Base-by-base conservation (phyloP, 768 basidiomycete genomes). In the Psilocybe sp. region DNA sequence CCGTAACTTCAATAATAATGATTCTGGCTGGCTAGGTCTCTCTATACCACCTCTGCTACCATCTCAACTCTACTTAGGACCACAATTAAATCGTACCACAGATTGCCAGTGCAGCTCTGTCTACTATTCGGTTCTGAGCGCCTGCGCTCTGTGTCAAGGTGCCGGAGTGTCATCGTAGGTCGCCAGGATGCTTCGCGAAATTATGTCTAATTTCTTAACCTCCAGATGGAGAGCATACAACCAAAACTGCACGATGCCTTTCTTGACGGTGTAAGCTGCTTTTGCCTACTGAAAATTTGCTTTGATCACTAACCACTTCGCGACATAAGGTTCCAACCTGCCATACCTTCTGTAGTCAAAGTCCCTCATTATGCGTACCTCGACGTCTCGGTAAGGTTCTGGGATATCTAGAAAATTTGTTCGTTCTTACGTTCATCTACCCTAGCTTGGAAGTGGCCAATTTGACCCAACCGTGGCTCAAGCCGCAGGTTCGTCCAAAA, bases 351-450 rank as follows among this genome's bases (percentile, higher is more conserved):
- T 10, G 51, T 46, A 14, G 15, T 52, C 23, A 20, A 39, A 15
- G 46, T 52, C 16, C 51, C 51, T 7, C 41, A 28, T 20, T 57
- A 41, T 44, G 56, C 52, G 41, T 53, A 52, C 32, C 20, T 43
- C 31, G 34, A 44, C 31, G 20, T 41, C 40, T 47, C 52, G 18
- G 53, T 52, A 52, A 35, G n/a, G 31, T 15, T 20, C 18, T 40
- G 14, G 11, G 16, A 8, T 14, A 35, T 16, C 18, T 20, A 13
- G 18, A 14, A 16, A 16, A 28, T 36, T 5, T n/a, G 2, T 18
- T 14, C 18, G 23, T 28, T 10, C 37, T 38, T 18, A 18, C 18
- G n/a, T n/a, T n/a, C n/a, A n/a, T n/a, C 16, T 39, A 39, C 20
- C 5, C 36, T 45, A 44, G 50, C 44, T 5, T 7, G 23, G 23